Evolutionary conservation across 2,329 filamentous ascomycete genomes (phyloP).

Genomic region (Exophiala sp.): DNA sequence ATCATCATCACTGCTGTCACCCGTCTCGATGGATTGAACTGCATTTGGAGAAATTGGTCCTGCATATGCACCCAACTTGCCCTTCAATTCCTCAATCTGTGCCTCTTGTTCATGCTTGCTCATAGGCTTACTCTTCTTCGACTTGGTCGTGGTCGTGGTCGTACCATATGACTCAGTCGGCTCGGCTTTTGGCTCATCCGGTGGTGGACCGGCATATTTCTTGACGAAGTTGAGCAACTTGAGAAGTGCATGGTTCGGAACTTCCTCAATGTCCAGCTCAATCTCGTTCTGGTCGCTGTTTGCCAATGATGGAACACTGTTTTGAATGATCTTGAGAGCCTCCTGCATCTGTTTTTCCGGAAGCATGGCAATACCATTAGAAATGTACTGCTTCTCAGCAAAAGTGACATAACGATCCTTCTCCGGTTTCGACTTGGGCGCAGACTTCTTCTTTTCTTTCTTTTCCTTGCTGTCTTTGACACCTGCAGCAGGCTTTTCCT

Average conservation of each 20-base stretch:
- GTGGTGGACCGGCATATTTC: constrained; percentile 43
- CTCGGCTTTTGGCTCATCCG: constrained; percentile 41
- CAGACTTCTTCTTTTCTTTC: constrained; percentile 47
- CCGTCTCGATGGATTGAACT: constrained; percentile 41
- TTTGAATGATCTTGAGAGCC: constrained; percentile 86
- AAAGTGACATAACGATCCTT: constrained; percentile 66
- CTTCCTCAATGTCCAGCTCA: constrained; percentile 48
- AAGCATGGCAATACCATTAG: constrained; percentile 76
- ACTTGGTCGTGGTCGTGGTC: constrained; percentile 39
- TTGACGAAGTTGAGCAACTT: constrained; percentile 47
- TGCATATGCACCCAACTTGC: constrained; percentile 44
- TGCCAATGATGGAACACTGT: constrained; percentile 71
- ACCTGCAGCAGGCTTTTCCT: constrained; percentile 41
- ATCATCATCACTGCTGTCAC: constrained; percentile 47
- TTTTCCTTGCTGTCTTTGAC: constrained; percentile 34
- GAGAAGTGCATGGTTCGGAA: constrained; percentile 45
- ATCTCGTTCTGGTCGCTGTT: constrained; percentile 47
- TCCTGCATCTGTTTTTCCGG: constrained; percentile 72
- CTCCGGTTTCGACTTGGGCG: constrained; percentile 40
- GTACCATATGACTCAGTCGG: constrained; percentile 25
- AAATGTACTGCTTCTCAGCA: constrained; percentile 87
- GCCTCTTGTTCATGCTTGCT: constrained; percentile 50
- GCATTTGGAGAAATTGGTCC: constrained; percentile 42
- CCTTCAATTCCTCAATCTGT: constrained; percentile 48
- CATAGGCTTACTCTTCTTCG: constrained; percentile 53